Base-by-base conservation (phyloP, 140 eudicot species). In the Cichorium intybus region DNA sequence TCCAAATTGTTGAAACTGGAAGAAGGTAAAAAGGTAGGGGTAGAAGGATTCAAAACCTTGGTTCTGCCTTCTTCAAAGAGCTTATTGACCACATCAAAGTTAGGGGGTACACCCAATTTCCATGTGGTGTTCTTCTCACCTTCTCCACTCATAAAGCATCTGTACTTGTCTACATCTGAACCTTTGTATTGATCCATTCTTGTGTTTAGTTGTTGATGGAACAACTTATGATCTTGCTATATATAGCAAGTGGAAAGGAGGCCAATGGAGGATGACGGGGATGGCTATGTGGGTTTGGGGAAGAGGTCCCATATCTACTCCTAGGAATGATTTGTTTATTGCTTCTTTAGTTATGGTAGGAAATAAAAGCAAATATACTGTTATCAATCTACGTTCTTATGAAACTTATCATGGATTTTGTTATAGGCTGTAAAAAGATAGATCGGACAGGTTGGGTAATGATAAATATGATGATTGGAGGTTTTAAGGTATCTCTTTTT, bases 51-150 rank as follows among this genome's bases (percentile, higher is more conserved):
- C 2, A 55, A 16, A 24, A 88, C 93, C 77, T 82, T 81, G 34
- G 95, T 89, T 63, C 95, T 76, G 14, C 91, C 97, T 76, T 85
- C 76, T 81, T 85, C 97, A 56, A 89, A 89, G 62, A 89, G 91
- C 69, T 89, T 89, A 77, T 89, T 73, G 28, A 77, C 95, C 16
- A 64, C 77, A 51, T 82, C 88, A 75, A 65, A 88, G 79, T 78
- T 85, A 5, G 95, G 92, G 31, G 92, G 95, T 23, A 50, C 76
- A 50, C 91, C 91, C 48, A 12, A 24, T 29, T 41, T 80, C 97
- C 97, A 89, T 33, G 56, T 47, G 17, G 91, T 89, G 77, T 73
- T 85, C 72, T 81, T 81, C 79, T 83, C 81, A 54, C 84, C 86
- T 41, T 89, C 95, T 62, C 81, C 88, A 69, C 71, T 51, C 68